phyloP scores from a whole-genome alignment of 2,329 filamentous ascomycete genomes.

The Fusarium falciforme region DNA sequence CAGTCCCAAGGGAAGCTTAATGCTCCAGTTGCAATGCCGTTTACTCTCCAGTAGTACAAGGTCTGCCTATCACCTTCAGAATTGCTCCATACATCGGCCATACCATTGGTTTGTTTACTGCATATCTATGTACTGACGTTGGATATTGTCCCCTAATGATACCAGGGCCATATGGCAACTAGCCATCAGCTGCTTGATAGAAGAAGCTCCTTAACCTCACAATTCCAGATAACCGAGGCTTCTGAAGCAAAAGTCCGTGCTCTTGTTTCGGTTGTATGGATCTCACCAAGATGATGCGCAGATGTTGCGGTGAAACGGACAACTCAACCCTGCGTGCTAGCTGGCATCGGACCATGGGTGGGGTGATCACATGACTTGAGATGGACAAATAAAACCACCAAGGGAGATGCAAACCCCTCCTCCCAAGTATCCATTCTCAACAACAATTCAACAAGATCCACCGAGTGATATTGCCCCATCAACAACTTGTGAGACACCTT shows the following conservation, averaged over 20 bases:
- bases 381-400: constrained; percentile 28
- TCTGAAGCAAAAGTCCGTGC: neutral
- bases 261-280: neutral
- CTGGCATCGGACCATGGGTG: constrained; percentile 22
- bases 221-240: neutral
- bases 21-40: neutral
- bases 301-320: neutral
- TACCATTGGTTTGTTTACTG: neutral
- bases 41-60: neutral
- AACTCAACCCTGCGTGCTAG: neutral
- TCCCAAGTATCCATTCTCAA: constrained; percentile 6
- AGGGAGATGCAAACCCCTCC: constrained; percentile 15
- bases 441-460: neutral
- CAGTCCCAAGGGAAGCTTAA: neutral
- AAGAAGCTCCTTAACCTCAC: neutral
- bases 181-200: neutral
- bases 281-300: neutral
- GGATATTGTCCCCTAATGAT: neutral
- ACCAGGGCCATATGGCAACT: neutral
- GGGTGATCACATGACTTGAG: constrained; percentile 32
- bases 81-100: neutral
- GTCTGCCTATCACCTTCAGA: neutral
- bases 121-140: neutral
- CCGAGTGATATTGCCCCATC: neutral
- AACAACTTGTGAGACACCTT: neutral